A percentile compares a stretch with the other conserved stretches of the same genome.
phyloP scores from a whole-genome alignment of 2,329 filamentous ascomycete species.

The Botrytis sinoallii region DNA sequence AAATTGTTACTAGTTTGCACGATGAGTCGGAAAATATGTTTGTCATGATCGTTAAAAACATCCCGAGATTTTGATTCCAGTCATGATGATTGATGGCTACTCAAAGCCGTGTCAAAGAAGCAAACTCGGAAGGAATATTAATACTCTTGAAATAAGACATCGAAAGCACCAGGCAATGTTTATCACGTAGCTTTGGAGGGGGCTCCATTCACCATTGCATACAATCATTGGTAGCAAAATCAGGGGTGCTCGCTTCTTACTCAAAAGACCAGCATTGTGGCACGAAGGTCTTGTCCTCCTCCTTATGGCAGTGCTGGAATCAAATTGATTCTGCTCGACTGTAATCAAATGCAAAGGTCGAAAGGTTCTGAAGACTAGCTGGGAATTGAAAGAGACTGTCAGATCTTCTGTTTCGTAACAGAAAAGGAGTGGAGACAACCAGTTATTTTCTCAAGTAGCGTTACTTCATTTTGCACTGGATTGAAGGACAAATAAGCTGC shows the following conservation, averaged over 20 bases:
- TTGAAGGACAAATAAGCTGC: not conserved
- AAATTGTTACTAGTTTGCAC: not conserved
- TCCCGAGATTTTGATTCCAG: not conserved
- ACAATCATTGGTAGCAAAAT: not conserved
- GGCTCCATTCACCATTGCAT: accelerated
- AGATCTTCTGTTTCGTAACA: accelerated
- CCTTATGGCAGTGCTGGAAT: accelerated
- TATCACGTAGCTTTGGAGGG: not conserved
- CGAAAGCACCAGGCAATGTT: not conserved
- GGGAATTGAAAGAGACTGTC: not conserved
- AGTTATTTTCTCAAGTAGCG: not conserved
- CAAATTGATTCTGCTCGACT: accelerated
- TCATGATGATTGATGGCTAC: too few species aligned
- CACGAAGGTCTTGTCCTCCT: accelerated
- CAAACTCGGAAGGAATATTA: not conserved
- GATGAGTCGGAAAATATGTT: not conserved
- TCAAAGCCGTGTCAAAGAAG: not conserved
- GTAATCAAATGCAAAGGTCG: accelerated
- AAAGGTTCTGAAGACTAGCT: not conserved
- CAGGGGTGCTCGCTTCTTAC: too few species aligned
- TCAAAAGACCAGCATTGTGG: not conserved
- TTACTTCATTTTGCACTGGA: accelerated
- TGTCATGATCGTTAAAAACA: not conserved
- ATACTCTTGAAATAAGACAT: not conserved
- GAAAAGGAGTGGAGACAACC: not conserved